Percentiles rank a stretch among this genome's conserved stretches.
phyloP scores from a whole-genome alignment of 495 filamentous ascomycete genomes.

The Recurvomyces mirabilis region DNA sequence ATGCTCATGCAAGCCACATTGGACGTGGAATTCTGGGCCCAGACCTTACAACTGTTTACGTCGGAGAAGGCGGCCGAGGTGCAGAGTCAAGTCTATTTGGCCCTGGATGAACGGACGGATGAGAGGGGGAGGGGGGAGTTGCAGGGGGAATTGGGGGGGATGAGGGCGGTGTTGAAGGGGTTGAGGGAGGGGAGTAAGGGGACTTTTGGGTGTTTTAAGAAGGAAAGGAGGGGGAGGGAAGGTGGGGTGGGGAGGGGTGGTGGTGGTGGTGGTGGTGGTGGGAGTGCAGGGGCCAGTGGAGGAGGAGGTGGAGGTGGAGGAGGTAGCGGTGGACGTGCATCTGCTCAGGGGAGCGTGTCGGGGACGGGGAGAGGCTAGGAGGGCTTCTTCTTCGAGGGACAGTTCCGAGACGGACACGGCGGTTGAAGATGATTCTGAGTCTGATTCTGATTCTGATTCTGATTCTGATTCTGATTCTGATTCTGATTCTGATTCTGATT shows the following conservation, averaged over 20 bases:
- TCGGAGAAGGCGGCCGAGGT: slow-evolving; percentile 66
- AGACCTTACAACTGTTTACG: slow-evolving; percentile 78
- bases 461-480: too few species aligned
- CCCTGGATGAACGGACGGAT: slow-evolving; percentile 76
- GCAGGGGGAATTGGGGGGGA: slow-evolving; percentile 77
- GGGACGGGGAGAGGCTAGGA: too few species aligned
- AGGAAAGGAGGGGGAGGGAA: slow-evolving; percentile 23
- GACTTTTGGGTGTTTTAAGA: slow-evolving; percentile 50
- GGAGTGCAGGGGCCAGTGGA: not conserved
- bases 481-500: too few species aligned
- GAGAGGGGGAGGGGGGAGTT: slow-evolving; percentile 66
- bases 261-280: not conserved
- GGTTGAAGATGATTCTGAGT: too few species aligned
- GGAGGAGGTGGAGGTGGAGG: not conserved
- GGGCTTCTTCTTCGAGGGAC: too few species aligned
- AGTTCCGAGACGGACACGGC: too few species aligned
- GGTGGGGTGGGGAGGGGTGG: slow-evolving; percentile 1
- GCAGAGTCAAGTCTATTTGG: slow-evolving; percentile 80
- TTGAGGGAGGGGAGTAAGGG: slow-evolving; percentile 70
- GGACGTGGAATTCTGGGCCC: slow-evolving; percentile 91
- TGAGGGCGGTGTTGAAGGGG: slow-evolving; percentile 73
- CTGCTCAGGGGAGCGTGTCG: too few species aligned
- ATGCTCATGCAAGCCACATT: slow-evolving; percentile 92
- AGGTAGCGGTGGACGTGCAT: not conserved
- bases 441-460: too few species aligned